phyloP scores from a whole-genome alignment of 495 filamentous ascomycete genomes.

The Glonium stellatum region DNA sequence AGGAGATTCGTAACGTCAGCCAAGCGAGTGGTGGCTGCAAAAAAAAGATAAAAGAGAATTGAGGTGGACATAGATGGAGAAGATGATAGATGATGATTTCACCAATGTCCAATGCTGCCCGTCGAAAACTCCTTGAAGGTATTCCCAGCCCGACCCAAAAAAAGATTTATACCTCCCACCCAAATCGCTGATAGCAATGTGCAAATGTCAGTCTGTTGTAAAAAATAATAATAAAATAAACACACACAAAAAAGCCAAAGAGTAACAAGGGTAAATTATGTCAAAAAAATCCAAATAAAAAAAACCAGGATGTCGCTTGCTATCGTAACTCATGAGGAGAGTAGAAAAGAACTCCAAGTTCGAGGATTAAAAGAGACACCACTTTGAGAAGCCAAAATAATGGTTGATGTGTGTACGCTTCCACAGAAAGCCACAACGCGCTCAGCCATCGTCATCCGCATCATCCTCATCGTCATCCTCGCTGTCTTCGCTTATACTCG shows the following conservation, averaged over 20 bases:
- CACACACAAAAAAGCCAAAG: background rate
- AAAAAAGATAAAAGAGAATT: background rate
- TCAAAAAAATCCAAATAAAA: background rate
- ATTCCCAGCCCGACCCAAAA: background rate
- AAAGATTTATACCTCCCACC: background rate
- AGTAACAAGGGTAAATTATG: background rate
- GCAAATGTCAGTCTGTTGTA: background rate
- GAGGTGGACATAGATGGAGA: background rate
- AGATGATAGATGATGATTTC: background rate
- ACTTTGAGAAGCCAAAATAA: background rate
- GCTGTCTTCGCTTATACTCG: constrained; percentile 28
- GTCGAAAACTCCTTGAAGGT: background rate
- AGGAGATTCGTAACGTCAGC: background rate
- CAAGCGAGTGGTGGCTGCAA: background rate
- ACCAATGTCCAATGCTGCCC: background rate
- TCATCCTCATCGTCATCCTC: constrained; percentile 33
- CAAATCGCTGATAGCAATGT: background rate
- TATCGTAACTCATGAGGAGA: background rate
- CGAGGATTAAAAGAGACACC: background rate
- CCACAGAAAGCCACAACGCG: background rate
- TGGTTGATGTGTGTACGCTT: background rate
- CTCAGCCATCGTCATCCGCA: constrained; percentile 29
- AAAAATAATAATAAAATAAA: background rate
- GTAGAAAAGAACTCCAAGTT: background rate
- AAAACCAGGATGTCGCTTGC: background rate